Percentiles rank a stretch among this genome's conserved stretches.
phyloP scores from a whole-genome alignment of 2,329 filamentous ascomycete species.

The Phialocephala sp. region DNA sequence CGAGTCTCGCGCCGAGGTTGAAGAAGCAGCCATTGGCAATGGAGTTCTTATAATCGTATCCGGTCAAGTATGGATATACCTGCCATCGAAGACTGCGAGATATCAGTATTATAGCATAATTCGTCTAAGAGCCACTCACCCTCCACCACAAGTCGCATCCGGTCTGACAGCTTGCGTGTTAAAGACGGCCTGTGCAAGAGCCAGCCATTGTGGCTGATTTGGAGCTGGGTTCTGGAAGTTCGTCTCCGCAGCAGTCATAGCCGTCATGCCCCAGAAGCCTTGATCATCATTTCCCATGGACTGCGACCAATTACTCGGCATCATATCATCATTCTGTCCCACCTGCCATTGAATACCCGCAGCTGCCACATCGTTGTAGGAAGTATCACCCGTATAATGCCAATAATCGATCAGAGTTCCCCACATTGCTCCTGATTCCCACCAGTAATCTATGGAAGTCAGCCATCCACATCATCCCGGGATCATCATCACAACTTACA shows the following conservation, averaged over 20 bases:
- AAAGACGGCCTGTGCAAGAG: constrained; percentile 78
- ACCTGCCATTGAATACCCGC: constrained; percentile 64
- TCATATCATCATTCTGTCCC: constrained; percentile 61
- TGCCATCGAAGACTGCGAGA: constrained; percentile 72
- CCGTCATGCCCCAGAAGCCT: constrained; percentile 83
- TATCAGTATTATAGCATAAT: constrained; percentile 20
- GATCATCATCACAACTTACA: constrained; percentile 36
- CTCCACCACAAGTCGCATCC: constrained; percentile 73
- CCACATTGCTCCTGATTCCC: constrained; percentile 67
- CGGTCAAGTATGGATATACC: constrained; percentile 71
- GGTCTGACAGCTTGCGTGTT: constrained; percentile 77
- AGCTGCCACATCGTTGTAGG: constrained; percentile 60
- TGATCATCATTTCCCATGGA: constrained; percentile 47
- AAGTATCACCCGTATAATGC: constrained; percentile 63
- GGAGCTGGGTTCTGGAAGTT: constrained; percentile 72
- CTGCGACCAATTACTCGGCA: constrained; percentile 54
- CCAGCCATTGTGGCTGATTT: constrained; percentile 75
- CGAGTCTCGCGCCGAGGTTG: constrained; percentile 72
- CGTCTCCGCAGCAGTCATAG: constrained; percentile 78
- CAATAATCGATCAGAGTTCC: constrained; percentile 66
- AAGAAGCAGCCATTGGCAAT: constrained; percentile 75
- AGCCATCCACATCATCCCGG: constrained; percentile 11
- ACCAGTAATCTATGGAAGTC: constrained; percentile 55
- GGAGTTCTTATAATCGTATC: constrained; percentile 69
- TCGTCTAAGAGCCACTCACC: constrained; percentile 45